Conservation (phyloP, 768 basidiomycete genomes). For the Xerocomus spinulosus region DNA sequence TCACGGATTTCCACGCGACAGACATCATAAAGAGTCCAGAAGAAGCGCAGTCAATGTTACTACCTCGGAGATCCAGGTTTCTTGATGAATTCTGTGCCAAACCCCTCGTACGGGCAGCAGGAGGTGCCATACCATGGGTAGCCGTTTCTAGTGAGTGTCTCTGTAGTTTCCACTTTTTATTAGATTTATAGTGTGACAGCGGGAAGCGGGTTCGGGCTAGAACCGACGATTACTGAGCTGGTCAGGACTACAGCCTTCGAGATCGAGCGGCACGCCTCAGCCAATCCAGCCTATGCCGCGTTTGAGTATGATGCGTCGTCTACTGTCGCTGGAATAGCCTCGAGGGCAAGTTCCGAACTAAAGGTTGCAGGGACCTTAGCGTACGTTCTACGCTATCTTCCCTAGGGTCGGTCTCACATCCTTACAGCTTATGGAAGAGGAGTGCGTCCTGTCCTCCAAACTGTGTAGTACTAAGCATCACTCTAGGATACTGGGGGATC, state of each 20-base stretch:
- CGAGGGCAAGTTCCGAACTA: neutral
- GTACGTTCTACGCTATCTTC: neutral
- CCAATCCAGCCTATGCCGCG: neutral
- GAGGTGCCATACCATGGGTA: neutral
- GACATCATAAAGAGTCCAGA: neutral
- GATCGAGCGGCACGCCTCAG: neutral
- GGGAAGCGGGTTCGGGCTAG: neutral
- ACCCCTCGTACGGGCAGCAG: neutral
- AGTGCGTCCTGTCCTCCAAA: neutral
- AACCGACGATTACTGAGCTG: neutral
- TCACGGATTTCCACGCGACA: neutral
- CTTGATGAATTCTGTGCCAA: neutral
- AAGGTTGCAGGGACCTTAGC: neutral
- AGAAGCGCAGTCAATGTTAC: neutral
- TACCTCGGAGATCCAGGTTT: neutral
- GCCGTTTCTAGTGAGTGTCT: neutral
- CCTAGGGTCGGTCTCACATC: neutral
- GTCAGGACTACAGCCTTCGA: neutral
- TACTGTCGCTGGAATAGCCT: neutral
- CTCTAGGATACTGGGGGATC: conserved; percentile 1
- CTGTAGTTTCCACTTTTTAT: neutral
- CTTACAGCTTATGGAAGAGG: neutral
- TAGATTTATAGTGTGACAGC: neutral
- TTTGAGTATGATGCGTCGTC: neutral
- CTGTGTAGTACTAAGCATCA: neutral